Evolutionary conservation across 2,329 filamentous ascomycete genomes (phyloP).

Genomic region (Stachybotrys echinatus): DNA sequence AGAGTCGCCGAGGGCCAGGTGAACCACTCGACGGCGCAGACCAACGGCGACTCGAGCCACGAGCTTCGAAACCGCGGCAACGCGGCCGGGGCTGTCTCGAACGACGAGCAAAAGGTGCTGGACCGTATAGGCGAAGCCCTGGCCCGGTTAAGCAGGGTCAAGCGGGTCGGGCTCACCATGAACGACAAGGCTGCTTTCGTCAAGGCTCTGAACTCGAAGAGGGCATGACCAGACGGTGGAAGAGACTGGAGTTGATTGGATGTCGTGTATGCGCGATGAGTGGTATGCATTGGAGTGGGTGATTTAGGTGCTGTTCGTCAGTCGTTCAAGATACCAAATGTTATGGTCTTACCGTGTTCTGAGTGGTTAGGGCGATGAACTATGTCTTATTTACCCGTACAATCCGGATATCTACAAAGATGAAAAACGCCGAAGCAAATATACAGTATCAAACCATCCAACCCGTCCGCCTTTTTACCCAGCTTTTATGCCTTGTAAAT

Average conservation of each 20-base stretch:
- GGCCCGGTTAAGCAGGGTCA: slow-evolving; percentile 81
- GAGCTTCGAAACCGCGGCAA: slow-evolving; percentile 20
- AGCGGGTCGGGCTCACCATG: slow-evolving; percentile 79
- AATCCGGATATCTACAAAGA: background rate
- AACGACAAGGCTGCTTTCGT: slow-evolving; percentile 81
- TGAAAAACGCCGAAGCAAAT: background rate
- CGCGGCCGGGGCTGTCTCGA: slow-evolving; percentile 28
- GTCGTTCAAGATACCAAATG: background rate
- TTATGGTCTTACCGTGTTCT: too few relatives aligned
- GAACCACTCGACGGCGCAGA: slow-evolving; percentile 38
- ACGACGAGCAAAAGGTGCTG: slow-evolving; percentile 64
- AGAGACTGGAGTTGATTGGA: background rate
- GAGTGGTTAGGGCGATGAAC: too few relatives aligned
- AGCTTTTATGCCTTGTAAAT: background rate
- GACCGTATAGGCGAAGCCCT: slow-evolving; percentile 80
- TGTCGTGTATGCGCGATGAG: too few relatives aligned
- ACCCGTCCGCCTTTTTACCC: background rate
- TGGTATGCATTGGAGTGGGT: too few relatives aligned
- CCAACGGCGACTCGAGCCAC: slow-evolving; percentile 24
- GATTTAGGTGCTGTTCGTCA: too few relatives aligned
- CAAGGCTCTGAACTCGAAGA: slow-evolving; percentile 52
- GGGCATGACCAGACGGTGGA: slow-evolving; percentile 16
- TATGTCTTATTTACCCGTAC: background rate
- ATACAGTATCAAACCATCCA: background rate
- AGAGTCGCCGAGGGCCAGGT: slow-evolving; percentile 74